Base-by-base conservation (phyloP, 495 filamentous ascomycete species). In the Acidomyces sp. region DNA sequence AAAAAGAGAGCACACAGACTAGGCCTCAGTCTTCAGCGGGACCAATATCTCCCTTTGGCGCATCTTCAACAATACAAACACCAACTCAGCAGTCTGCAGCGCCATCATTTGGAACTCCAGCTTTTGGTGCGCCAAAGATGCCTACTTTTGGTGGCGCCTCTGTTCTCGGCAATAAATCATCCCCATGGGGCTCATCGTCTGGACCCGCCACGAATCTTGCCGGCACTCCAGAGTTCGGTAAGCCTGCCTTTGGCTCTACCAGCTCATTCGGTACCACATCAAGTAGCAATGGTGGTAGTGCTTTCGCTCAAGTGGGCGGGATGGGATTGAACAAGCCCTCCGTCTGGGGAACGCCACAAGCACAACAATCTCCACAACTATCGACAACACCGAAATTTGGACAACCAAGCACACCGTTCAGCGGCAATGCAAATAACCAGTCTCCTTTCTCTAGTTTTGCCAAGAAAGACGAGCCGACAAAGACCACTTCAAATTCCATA, bases 81-180 rank as follows among this genome's bases (percentile, higher is more conserved):
- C 18, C 46, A 20, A 15, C 19, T n/a, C 6, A 22, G 6, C 48
- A 44, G 34, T 46, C 53, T 4, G 29, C 41, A 11, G 20, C 34
- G n/a, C 39, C 48, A 17, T 31, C 48, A 13, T 56, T 52, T 33
- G 45, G 45, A 12, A 19, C 35, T 20, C 20, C 45, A 12, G 6
- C 46, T 4, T 51, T 51, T 32, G 51, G 41, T 10, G 17, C 27
- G 17, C 34, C 54, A 13, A 43, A 41, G 20, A 48, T 42, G 7
- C 49, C 50, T 16, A 45, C 36, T n/a, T 57, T 55, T 29, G 55
- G 56, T 13, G 48, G 39, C 16, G 11, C 57, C 15, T 37, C 53
- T 12, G 30, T 34, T 2, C 26, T 51, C 3, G 52, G 54, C 16
- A 39, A 34, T 15, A 50, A 37, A 6, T 32, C 29, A 6, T 53